Base-by-base conservation (phyloP, 108 stramenopile genomes). In the Aurantiochytrium sp. region DNA sequence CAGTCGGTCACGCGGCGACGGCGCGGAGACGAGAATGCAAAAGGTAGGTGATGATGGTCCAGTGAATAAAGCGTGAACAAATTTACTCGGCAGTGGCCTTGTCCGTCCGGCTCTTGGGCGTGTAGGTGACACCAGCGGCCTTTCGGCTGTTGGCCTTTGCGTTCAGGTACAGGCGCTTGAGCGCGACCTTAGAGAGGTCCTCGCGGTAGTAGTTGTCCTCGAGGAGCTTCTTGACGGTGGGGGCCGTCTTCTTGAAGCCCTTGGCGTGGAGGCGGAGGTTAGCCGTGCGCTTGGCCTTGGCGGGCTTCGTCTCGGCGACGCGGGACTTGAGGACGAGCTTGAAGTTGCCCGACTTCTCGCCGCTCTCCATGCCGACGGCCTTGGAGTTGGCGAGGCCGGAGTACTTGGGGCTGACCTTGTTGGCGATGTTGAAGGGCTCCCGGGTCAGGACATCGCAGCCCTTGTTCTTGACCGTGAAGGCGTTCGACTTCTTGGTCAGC, bases 311-410 rank as follows among this genome's bases (percentile, higher is more conserved):
- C 21, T 41, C 39, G 17, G 73, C 73, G 45, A 0, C 12, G 42
- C 45, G 39, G 39, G 73, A 30, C 73, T 81, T 81, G 73, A 81
- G 73, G 42, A 42, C 24, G 73, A 81, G 73, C 42, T n/a, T 30
- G 30, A 41, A 6, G 45, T 41, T 48, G 39, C 73, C 73, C 42
- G 39, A 6, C 73, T 81, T 81, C 1, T 81, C 30, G 59, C 59
- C 59, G 12, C 10, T 24, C 73, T 39, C 73, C 73, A 81, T 48
- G 73, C 73, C 73, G 42, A 81, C 73, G 45, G 73, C 73, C 73
- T 2, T 81, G 73, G 19, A 30, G 73, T 81, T 81, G 73, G 73
- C 73, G 42, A 81, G 45, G n/a, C 73, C 73, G 73, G 73, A 81
- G 73, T 12, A 39, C 39, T 41, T 81, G 73, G 24, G 73, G 73